Evolutionary conservation across 352 stramenopile genomes (phyloP).

Genomic region (Phytophthora fragariaefolia): DNA sequence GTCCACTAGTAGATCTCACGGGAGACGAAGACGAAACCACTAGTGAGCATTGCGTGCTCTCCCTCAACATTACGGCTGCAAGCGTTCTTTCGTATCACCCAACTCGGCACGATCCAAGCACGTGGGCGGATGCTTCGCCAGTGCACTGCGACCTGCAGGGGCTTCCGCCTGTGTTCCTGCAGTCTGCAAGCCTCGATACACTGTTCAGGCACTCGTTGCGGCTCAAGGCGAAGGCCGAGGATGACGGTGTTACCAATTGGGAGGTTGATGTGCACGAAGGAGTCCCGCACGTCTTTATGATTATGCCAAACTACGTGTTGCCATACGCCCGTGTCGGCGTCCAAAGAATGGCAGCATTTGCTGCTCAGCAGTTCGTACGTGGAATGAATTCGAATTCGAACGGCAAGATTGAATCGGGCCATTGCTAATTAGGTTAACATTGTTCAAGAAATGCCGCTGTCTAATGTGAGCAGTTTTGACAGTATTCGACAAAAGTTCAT

Average conservation of each 20-base stretch:
- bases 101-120: conserved; percentile 27
- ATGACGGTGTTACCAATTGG: conserved; percentile 36
- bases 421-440: no score
- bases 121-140: conserved; percentile 38
- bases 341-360: conserved; percentile 37
- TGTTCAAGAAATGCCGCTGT: no score
- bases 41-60: conserved; percentile 38
- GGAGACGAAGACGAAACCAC: conserved; percentile 15
- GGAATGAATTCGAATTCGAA: neutral
- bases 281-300: conserved; percentile 51
- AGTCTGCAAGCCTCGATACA: conserved; percentile 38
- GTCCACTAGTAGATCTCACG: conserved; percentile 55
- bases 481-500: no score
- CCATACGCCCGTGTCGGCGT: conserved; percentile 34
- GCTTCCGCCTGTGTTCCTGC: conserved; percentile 45
- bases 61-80: conserved; percentile 25
- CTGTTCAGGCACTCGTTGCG: conserved; percentile 40
- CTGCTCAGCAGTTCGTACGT: conserved; percentile 29
- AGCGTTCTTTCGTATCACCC: conserved; percentile 25
- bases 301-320: conserved; percentile 39
- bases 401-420: neutral
- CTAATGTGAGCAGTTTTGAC: no score
- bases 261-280: conserved; percentile 46
- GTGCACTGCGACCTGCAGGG: conserved; percentile 44
- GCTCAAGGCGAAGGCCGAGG: conserved; percentile 35